Percentiles rank a stretch among this genome's conserved stretches.
Evolutionary conservation across 1,284 basidiomycete species (phyloP).

Genomic region (Cystobasidium slooffiae): DNA sequence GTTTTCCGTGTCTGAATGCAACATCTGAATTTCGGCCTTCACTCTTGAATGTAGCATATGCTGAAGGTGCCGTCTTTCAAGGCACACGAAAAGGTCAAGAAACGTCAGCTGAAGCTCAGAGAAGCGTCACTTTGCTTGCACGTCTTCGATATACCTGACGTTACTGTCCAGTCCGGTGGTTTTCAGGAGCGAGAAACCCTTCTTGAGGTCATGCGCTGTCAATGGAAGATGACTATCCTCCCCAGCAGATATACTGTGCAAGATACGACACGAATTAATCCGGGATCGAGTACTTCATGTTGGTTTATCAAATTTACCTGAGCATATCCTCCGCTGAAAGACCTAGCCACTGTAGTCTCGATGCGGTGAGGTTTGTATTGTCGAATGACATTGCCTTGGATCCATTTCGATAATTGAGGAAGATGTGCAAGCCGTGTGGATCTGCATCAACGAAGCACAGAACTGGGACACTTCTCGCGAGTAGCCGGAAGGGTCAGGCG

Average conservation of each 20-base stretch:
- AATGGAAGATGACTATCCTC: slow-evolving; percentile 71
- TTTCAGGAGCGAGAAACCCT: slow-evolving; percentile 71
- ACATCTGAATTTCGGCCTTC: slow-evolving; percentile 86
- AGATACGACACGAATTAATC: too few species aligned
- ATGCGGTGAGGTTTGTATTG: slow-evolving; percentile 66
- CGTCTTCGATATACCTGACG: slow-evolving; percentile 68
- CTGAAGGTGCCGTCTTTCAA: slow-evolving; percentile 72
- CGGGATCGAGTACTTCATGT: too few species aligned
- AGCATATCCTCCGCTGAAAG: slow-evolving; percentile 60
- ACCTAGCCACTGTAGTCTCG: slow-evolving; percentile 75
- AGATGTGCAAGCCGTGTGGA: slow-evolving; percentile 84
- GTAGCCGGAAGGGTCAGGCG: too few species aligned
- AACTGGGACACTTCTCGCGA: slow-evolving; percentile 70
- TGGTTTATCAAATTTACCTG: too few species aligned
- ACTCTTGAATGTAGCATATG: slow-evolving; percentile 74
- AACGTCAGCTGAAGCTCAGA: not conserved
- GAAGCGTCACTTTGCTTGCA: not conserved
- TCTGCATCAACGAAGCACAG: slow-evolving; percentile 86
- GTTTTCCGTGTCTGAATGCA: slow-evolving; percentile 57
- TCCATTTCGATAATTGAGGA: slow-evolving; percentile 72
- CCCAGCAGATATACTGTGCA: slow-evolving; percentile 66
- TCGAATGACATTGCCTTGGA: slow-evolving; percentile 66
- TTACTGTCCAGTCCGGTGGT: slow-evolving; percentile 63
- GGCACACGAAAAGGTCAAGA: not conserved
- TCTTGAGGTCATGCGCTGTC: slow-evolving; percentile 71